Percentiles rank a stretch among this genome's conserved stretches.
phyloP scores from a whole-genome alignment of 2,329 filamentous ascomycete species.

The Aspergillus fructus region DNA sequence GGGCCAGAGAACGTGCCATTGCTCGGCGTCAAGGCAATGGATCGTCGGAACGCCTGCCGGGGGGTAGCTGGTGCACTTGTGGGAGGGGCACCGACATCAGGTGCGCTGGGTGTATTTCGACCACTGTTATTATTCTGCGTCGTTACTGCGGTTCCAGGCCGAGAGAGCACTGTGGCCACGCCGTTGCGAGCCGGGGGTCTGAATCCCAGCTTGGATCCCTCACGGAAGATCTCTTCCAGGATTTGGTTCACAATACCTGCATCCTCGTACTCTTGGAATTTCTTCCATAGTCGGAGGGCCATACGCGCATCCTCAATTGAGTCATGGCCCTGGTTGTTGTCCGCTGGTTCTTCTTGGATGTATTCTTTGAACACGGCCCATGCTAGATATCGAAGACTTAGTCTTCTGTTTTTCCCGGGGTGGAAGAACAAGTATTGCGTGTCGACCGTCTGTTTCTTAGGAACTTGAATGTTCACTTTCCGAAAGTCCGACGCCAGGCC shows the following conservation, averaged over 20 bases:
- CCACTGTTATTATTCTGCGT: constrained; percentile 40
- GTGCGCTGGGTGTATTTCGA: constrained; percentile 43
- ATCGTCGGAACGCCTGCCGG: constrained; percentile 42
- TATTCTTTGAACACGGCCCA: constrained; percentile 90
- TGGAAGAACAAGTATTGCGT: constrained; percentile 91
- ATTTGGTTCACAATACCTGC: constrained; percentile 80
- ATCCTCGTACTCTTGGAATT: constrained; percentile 85
- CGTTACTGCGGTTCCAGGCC: constrained; percentile 41
- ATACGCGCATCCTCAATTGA: constrained; percentile 93
- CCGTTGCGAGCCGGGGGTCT: constrained; percentile 52
- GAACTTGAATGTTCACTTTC: constrained; percentile 96
- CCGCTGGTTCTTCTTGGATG: constrained; percentile 75
- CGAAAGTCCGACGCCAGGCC: constrained; percentile 94
- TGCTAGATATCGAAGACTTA: constrained; percentile 86
- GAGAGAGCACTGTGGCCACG: constrained; percentile 31
- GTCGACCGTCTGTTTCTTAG: constrained; percentile 85
- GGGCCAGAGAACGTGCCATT: constrained; percentile 41
- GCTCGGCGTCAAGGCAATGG: constrained; percentile 43
- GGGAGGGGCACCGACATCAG: constrained; percentile 28
- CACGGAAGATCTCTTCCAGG: constrained; percentile 80
- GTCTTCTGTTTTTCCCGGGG: constrained; percentile 74
- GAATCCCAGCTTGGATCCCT: constrained; percentile 59
- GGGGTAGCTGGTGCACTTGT: constrained; percentile 41
- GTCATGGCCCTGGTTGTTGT: constrained; percentile 65
- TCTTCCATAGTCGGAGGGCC: constrained; percentile 82